Conservation (phyloP, 192 early-diverging fungal species). For the Glomus cerebriforme region DNA sequence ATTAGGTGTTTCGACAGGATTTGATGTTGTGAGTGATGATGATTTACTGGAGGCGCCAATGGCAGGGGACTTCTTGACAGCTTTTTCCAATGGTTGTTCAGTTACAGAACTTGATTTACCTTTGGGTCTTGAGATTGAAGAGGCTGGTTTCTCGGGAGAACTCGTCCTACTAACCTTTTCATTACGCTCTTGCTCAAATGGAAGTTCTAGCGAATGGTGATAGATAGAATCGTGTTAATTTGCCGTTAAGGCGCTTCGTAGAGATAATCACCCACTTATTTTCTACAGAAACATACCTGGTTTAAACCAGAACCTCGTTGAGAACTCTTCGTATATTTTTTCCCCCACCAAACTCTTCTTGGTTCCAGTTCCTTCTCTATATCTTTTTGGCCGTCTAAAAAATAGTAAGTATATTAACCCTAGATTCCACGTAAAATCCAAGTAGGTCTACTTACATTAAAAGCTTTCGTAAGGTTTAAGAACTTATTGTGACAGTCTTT, state of each 20-base stretch:
- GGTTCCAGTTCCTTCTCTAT: not conserved
- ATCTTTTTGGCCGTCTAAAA: not conserved
- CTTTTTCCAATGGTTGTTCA: too few relatives aligned
- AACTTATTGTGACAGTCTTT: too few relatives aligned
- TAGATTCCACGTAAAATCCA: not conserved
- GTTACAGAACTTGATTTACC: not conserved
- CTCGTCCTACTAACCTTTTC: not conserved
- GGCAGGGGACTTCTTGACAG: not conserved
- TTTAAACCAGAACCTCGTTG: not conserved
- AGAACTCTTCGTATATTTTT: not conserved
- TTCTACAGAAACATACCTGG: not conserved
- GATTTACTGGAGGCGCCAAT: too few relatives aligned
- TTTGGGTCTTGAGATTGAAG: too few relatives aligned
- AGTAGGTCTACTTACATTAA: too few relatives aligned
- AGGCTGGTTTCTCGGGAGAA: not conserved
- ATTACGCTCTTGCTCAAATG: too few relatives aligned
- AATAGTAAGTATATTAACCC: too few relatives aligned
- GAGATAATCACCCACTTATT: too few relatives aligned
- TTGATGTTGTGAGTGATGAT: not conserved
- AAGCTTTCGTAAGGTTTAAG: too few relatives aligned
- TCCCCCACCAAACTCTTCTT: not conserved
- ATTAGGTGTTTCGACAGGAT: too few relatives aligned
- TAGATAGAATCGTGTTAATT: too few relatives aligned
- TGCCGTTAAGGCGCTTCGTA: not conserved
- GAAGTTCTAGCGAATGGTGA: too few relatives aligned